Base-by-base conservation (phyloP, 202 grass and related monocot genomes). In the Alloteropsis angusta region DNA sequence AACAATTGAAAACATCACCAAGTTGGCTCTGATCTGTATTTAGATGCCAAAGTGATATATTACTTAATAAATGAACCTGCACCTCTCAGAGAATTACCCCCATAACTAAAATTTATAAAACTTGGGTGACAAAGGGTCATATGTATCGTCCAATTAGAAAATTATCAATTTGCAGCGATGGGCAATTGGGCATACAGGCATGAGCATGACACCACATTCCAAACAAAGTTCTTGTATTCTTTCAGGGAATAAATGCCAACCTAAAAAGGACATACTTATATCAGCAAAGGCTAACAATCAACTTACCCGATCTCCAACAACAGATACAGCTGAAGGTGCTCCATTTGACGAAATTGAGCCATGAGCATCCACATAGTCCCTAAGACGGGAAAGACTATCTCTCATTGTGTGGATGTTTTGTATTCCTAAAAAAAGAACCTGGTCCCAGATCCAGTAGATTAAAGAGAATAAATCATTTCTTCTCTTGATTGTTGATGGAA, bases 401-500 rank as follows among this genome's bases (percentile, higher is more conserved):
- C 96, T 94, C 96, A 98, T 98, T 43, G 85, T 83, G 84, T 98
- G 96, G 60, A 98, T 98, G 74, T 98, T 98, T 71, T 95, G 92
- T 87, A 98, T 95, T 34, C 96, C 96, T 69, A 98, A 80, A 85
- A 98, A 98, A 49, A 98, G 81, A 77, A 98, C 84, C 96, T 98
- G 79, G 60, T 76, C 65, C 61, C 72, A 35, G 34, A 90, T 79
- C 57, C 67, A 90, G 65, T 85, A 12, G 72, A 87, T 79, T 79
- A 87, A 56, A 71, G 10, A 58, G 9, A 28, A 34, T 46, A 76
- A 74, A 75, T 48, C 60, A 18, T 43, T 62, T 35, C 5, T 77
- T 47, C 1, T 64, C 5, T 18, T 78, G 10, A 55, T 0, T 65
- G 9, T 28, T 66, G 16, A 55, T 41, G 35, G 47, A 67, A 78